Evolutionary conservation across 306 rosid genomes (phyloP).

Genomic region (Medicago lupulina): DNA sequence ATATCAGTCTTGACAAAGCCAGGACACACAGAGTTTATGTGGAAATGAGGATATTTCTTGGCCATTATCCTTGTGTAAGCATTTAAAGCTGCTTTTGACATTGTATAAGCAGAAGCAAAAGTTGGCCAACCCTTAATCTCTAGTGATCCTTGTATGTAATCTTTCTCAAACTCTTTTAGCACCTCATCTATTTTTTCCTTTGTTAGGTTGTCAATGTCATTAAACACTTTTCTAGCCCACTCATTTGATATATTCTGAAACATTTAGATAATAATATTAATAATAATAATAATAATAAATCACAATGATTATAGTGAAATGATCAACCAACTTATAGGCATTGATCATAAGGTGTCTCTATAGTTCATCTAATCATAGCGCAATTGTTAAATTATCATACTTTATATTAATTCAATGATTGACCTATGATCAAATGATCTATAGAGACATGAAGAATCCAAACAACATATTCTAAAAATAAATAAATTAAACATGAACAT

Average conservation of each 20-base stretch:
- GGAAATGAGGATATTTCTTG: conserved; percentile 41
- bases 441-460: background rate
- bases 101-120: conserved; percentile 41
- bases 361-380: background rate
- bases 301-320: background rate
- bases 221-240: conserved; percentile 41
- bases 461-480: too few species aligned
- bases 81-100: conserved; percentile 57
- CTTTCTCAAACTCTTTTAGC: conserved; percentile 44
- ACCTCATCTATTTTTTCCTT: conserved; percentile 42
- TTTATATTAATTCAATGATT: background rate
- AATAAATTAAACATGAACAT: too few species aligned
- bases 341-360: background rate
- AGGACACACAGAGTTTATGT: conserved; percentile 52
- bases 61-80: conserved; percentile 54
- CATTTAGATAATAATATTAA: background rate
- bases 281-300: too few species aligned
- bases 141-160: conserved; percentile 45
- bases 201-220: conserved; percentile 44
- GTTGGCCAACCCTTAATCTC: conserved; percentile 52
- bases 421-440: too few species aligned
- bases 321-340: too few species aligned
- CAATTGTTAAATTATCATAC: background rate
- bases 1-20: conserved; percentile 57
- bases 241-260: conserved; percentile 47